Evolutionary conservation across 2,329 filamentous ascomycete species (phyloP), one percentile per base, ranked within the genome.

Genomic region (Xylaria sp.): DNA sequence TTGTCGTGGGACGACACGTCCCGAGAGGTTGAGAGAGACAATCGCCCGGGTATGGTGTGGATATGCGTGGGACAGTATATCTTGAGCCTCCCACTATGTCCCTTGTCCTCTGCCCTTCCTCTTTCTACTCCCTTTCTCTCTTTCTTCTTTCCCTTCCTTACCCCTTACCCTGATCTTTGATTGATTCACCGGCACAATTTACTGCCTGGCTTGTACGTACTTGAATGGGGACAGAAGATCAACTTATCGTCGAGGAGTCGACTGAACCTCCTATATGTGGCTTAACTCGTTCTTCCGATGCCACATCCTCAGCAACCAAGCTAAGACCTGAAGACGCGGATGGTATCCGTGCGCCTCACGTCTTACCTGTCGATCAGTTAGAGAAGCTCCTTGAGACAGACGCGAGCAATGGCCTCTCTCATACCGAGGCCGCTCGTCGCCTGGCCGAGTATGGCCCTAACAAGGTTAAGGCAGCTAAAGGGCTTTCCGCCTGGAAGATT

Each of bases 401-500:
- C 72, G 72, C 80, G 68, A 76, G 82, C 63, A 76, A 91, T 90
- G 91, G 91, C 77, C 84, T 93, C 81, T 85, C 83, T 77, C 81
- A 79, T 75, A 77, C 82, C 73, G 90, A 92, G 79, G 90, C 90
- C 71, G 84, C 86, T 79, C 83, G 83, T 82, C 90, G 90, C 78
- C 85, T 93, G 76, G 80, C 81, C 79, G 84, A 85, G 77, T 83
- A 92, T 86, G 91, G 91, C 73, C 85, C 87, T 74, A 93, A 93
- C 82, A 86, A 86, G 78, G 87, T 93, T 83, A 87, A 90, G 80
- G 87, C 88, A 81, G 87, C 89, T 83, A 88, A 90, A 81, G 88
- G 89, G 80, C 81, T 91, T 81, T 92, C 90, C 80, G 76, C 90
- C 80, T 92, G 90, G 88, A 87, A 91, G 82, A 91, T 93, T 82